Percentiles rank a stretch among this genome's conserved stretches.
phyloP scores from a whole-genome alignment of 768 basidiomycete species.

The Pholiota conissans region DNA sequence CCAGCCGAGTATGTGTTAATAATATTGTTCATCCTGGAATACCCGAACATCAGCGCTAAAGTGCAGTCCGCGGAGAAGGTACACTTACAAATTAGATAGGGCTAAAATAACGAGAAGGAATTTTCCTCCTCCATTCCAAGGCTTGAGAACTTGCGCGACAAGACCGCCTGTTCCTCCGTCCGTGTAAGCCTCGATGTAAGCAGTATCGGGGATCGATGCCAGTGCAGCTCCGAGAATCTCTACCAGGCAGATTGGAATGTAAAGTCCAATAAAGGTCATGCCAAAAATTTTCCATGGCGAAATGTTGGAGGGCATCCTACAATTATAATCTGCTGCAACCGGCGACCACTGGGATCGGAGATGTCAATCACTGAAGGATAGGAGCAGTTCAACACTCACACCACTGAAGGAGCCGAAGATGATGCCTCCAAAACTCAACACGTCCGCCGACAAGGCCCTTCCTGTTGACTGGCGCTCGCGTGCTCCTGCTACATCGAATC shows the following conservation, averaged over 20 bases:
- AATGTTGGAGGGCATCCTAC: constrained; percentile 11
- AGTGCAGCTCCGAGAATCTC: constrained; percentile 22
- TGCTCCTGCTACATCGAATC: constrained; percentile 12
- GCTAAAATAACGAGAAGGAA: constrained; percentile 15
- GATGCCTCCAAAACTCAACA: constrained; percentile 17
- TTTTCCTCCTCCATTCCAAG: constrained; percentile 39
- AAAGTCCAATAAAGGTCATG: constrained; percentile 16
- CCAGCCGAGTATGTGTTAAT: constrained; percentile 17
- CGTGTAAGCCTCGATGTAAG: constrained; percentile 39
- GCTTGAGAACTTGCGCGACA: constrained; percentile 40
- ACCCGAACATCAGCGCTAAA: background rate
- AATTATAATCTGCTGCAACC: constrained; percentile 18
- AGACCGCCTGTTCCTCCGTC: constrained; percentile 43
- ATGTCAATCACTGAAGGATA: background rate
- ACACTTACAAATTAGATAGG: constrained; percentile 11
- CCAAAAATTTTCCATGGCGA: constrained; percentile 15
- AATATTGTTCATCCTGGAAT: constrained; percentile 14
- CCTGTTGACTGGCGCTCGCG: constrained; percentile 11
- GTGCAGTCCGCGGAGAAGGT: background rate
- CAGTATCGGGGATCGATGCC: constrained; percentile 39
- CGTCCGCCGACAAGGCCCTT: constrained; percentile 11
- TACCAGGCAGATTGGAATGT: constrained; percentile 16
- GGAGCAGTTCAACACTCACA: background rate
- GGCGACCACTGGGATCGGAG: constrained; percentile 11
- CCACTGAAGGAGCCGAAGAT: constrained; percentile 16